Conservation (phyloP, 768 basidiomycete species). For the Cyathus striatus region DNA sequence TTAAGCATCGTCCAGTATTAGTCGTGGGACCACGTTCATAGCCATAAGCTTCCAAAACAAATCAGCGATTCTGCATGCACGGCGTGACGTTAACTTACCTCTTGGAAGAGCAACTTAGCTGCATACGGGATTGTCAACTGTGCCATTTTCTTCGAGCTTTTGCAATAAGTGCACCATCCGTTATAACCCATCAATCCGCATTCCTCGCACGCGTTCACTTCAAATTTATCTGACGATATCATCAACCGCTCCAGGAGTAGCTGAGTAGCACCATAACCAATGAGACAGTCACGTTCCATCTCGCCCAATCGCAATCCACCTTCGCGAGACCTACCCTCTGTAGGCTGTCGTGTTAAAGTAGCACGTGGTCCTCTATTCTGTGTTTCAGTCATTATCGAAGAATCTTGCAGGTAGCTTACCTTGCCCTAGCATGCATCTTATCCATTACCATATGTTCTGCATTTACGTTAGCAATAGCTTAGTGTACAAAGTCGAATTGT, state of each 20-base stretch:
- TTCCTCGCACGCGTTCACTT: conserved; percentile 90
- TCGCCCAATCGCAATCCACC: conserved; percentile 96
- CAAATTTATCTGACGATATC: conserved; percentile 98
- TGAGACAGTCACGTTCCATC: conserved; percentile 98
- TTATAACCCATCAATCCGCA: conserved; percentile 95
- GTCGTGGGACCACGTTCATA: conserved; percentile 92
- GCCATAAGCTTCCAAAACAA: conserved; percentile 50
- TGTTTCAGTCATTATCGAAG: conserved; percentile 7
- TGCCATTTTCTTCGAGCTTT: conserved; percentile 94
- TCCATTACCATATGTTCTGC: conserved; percentile 99
- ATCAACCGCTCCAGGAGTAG: conserved; percentile 94
- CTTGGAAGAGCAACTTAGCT: conserved; percentile 88
- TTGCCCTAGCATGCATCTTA: conserved; percentile 99
- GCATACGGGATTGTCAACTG: conserved; percentile 95
- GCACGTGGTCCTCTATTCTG: conserved; percentile 83
- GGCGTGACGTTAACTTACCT: too few relatives aligned
- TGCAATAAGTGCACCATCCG: conserved; percentile 98
- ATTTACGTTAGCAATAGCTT: conserved; percentile 7
- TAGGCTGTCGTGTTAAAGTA: conserved; percentile 94
- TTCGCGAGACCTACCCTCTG: conserved; percentile 96
- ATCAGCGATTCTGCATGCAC: conserved; percentile 20
- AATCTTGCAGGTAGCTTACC: conserved; percentile 40
- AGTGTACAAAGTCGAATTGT: conserved; percentile 2
- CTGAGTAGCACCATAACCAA: conserved; percentile 98
- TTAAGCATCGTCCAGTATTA: conserved; percentile 78